Evolutionary conservation across 768 basidiomycete species (phyloP), one percentile per base, ranked within the genome.

Genomic region (Phylloporus sp.): DNA sequence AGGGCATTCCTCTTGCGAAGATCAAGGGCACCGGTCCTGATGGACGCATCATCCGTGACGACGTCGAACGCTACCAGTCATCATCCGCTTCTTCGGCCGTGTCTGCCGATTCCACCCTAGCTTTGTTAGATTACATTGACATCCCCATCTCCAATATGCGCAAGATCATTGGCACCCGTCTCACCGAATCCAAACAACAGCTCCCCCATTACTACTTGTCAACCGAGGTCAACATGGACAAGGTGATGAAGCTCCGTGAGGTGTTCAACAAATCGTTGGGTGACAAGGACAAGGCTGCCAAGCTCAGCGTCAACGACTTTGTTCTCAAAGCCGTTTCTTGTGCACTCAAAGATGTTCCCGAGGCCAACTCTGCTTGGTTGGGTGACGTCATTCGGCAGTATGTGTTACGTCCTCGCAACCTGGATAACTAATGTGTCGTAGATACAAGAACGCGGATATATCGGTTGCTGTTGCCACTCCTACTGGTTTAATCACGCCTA

Each of bases 121-220:
- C 79, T 13, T 72, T 79, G 41, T 72, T 80, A 23, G 88, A 93
- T 59, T 98, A 95, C 71, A 78, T 81, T 58, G 97, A 99, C 68
- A 86, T 84, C 29, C 97, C 97, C 13, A 76, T 93, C 45, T 84
- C 90, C 40, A 97, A 85, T 72, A 99, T 99, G 88, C 89, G 97
- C 53, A 90, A 91, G 60, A 85, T 84, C 36, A 99, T 99, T 66
- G 97, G 91, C 50, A 60, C 82, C 35, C 89, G 97, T 59, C 82
- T 99, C 58, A 83, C 85, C 0, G 90, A 97, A 74, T 91, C 91
- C 53, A 98, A 97, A 73, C 87, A 91, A 71, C 86, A 92, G 61
- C 65, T 93, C n/a, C 97, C 97, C 5, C 95, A 98, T 70, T 99
- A 95, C 75, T 98, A 98, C 72, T 72, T 97, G 60, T 97, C 97